Base-by-base conservation (phyloP, 2,329 filamentous ascomycete genomes). In the Colletotrichum spaethianum region DNA sequence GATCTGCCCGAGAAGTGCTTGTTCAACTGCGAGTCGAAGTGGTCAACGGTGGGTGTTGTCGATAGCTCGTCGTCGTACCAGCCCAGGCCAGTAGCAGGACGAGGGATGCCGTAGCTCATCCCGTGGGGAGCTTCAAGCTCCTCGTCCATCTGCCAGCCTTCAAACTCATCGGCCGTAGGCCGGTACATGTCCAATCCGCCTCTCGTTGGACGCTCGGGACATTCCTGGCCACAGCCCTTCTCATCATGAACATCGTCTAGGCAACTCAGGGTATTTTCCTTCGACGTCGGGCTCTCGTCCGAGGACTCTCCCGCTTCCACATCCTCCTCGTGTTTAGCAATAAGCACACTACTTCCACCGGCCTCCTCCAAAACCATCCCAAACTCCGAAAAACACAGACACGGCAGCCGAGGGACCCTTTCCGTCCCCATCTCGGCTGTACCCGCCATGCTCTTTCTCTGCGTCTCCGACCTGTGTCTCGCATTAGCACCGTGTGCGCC, bases 21-120 rank as follows among this genome's bases (percentile, higher is more conserved):
- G 23, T 50, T 38, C 33, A 14, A 7, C 23, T 12, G n/a, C 4
- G 44, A 26, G 5, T 3, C n/a, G n/a, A n/a, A 38, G 16, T 18
- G n/a, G 23, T 14, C n/a, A 31, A n/a, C 4, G 44, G 33, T 26
- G 16, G 60, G 28, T 7, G 8, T 8, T 0, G 7, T 16, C 4
- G 16, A 31, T 12, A n/a, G 14, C 33, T 26, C 16, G 9, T 46
- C 23, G 4, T 61, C 55, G 46, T 67, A 60, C 67, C 67, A 70
- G 18, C 38, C 63, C 42, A 70, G 46, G 14, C 62, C 28, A 16
- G 55, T 28, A 11, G 23, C 2, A 31, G 67, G 67, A 4, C 67
- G 67, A 14, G 46, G 11, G 4, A 20, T 55, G 3, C 20, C 42
- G 8, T 18, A 36, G 57, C 23, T n/a, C 26, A 28, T n/a, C 7